phyloP scores from a whole-genome alignment of 2,329 filamentous ascomycete species.

The Fusarium succisae region DNA sequence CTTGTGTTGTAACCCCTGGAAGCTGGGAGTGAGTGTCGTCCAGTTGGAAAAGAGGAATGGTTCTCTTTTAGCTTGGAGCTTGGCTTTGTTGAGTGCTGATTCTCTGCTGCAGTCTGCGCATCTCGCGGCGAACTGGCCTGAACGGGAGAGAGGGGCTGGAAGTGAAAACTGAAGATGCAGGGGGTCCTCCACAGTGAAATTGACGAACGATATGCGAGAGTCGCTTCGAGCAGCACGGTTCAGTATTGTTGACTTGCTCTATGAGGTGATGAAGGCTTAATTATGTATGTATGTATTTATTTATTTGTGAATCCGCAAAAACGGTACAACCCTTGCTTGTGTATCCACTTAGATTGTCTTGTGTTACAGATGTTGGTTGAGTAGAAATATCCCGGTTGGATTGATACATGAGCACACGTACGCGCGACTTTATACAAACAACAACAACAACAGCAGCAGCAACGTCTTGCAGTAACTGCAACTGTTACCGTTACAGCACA shows the following conservation, averaged over 20 bases:
- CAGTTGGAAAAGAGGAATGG: background rate
- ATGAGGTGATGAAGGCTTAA: conserved; percentile 1
- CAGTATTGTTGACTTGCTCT: conserved; percentile 17
- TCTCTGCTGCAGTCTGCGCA: background rate
- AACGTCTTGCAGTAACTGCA: background rate
- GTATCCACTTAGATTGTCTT: background rate
- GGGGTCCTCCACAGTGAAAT: conserved; percentile 4
- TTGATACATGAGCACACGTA: background rate
- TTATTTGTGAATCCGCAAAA: background rate
- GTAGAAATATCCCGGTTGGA: background rate
- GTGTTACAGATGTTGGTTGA: background rate
- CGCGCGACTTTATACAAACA: background rate
- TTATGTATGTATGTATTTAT: background rate
- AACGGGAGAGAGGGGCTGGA: background rate
- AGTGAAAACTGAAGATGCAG: background rate
- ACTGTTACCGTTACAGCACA: background rate
- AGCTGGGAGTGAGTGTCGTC: background rate
- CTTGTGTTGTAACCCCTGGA: background rate
- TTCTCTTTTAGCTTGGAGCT: background rate
- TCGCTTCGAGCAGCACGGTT: conserved; percentile 24
- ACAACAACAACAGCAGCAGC: background rate
- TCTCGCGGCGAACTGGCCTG: conserved; percentile 16
- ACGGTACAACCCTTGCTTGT: background rate
- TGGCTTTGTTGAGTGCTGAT: background rate
- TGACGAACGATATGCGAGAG: conserved; percentile 24